Conservation (phyloP, 2,329 filamentous ascomycete species). For the Fonsecaea multimorphosa region DNA sequence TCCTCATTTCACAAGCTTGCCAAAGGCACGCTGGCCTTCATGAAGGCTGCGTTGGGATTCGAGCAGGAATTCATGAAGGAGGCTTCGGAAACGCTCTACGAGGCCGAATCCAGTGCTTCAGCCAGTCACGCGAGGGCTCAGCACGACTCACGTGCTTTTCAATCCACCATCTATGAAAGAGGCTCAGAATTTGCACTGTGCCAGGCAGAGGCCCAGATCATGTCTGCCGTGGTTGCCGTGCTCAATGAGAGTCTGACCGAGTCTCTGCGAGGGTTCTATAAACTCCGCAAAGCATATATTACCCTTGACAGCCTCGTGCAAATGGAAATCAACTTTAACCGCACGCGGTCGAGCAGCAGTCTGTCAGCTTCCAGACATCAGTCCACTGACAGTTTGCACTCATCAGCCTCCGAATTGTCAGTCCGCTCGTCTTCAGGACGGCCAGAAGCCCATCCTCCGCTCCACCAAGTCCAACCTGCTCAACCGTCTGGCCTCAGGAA, state of each 20-base stretch:
- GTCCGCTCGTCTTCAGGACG: slow-evolving; percentile 8
- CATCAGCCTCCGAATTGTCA: slow-evolving; percentile 25
- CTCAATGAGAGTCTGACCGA: slow-evolving; percentile 93
- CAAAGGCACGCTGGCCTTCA: slow-evolving; percentile 79
- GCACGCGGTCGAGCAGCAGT: slow-evolving; percentile 26
- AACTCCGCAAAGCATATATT: slow-evolving; percentile 84
- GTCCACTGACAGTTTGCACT: slow-evolving; percentile 34
- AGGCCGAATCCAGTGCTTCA: slow-evolving; percentile 78
- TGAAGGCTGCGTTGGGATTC: slow-evolving; percentile 84
- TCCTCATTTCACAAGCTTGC: slow-evolving; percentile 92
- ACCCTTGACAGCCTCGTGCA: slow-evolving; percentile 80
- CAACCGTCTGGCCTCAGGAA: slow-evolving; percentile 35
- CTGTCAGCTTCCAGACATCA: slow-evolving; percentile 31
- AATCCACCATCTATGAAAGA: slow-evolving; percentile 73
- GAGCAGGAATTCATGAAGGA: slow-evolving; percentile 90
- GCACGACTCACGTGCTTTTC: slow-evolving; percentile 63
- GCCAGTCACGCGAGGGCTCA: slow-evolving; percentile 77
- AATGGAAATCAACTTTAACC: slow-evolving; percentile 69
- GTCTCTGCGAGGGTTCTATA: slow-evolving; percentile 89
- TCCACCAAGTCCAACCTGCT: slow-evolving; percentile 33
- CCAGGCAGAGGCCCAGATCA: slow-evolving; percentile 83
- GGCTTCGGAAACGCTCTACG: slow-evolving; percentile 73
- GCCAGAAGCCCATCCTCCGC: slow-evolving; percentile 42
- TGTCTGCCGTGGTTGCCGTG: slow-evolving; percentile 85
- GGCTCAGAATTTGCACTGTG: slow-evolving; percentile 88